Conservation (phyloP, 306 rosid genomes). For the Arachis hypogaea region DNA sequence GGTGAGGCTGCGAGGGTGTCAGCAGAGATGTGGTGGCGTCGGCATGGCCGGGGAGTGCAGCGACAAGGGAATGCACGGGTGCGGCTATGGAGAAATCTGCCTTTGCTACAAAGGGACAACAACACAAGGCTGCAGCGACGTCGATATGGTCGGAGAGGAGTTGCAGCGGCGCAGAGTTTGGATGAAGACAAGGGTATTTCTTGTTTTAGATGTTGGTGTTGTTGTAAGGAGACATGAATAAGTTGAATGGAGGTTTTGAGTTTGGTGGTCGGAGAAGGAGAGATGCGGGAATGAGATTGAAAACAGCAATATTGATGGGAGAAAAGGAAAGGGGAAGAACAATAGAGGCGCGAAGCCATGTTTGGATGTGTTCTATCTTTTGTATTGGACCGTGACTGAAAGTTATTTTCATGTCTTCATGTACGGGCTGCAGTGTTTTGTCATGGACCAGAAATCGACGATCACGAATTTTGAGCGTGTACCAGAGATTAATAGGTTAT, state of each 20-base stretch:
- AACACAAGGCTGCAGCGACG: too few species aligned
- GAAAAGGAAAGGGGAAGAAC: slow-evolving; percentile 49
- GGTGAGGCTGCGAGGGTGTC: too few species aligned
- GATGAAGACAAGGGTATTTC: slow-evolving; percentile 41
- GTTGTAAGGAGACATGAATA: slow-evolving; percentile 45
- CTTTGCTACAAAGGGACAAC: too few species aligned
- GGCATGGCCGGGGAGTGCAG: too few species aligned
- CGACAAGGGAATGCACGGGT: too few species aligned
- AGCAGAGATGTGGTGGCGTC: too few species aligned
- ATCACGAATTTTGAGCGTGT: too few species aligned
- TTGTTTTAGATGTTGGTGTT: background rate
- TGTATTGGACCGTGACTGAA: background rate
- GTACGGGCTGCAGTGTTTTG: too few species aligned
- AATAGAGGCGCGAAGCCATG: slow-evolving; percentile 66
- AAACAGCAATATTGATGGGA: slow-evolving; percentile 40
- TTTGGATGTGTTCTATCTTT: background rate
- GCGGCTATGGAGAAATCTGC: too few species aligned
- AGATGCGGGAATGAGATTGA: slow-evolving; percentile 29
- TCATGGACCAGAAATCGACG: too few species aligned
- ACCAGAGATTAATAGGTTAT: too few species aligned
- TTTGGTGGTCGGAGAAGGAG: background rate
- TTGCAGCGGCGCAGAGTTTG: slow-evolving; percentile 35
- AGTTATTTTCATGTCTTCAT: background rate
- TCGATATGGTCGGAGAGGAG: too few species aligned
- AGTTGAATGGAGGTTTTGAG: slow-evolving; percentile 21